Evolutionary conservation across 345 rosid species (phyloP), one percentile per base, ranked within the genome.

Genomic region (Odontarrhena argentea): DNA sequence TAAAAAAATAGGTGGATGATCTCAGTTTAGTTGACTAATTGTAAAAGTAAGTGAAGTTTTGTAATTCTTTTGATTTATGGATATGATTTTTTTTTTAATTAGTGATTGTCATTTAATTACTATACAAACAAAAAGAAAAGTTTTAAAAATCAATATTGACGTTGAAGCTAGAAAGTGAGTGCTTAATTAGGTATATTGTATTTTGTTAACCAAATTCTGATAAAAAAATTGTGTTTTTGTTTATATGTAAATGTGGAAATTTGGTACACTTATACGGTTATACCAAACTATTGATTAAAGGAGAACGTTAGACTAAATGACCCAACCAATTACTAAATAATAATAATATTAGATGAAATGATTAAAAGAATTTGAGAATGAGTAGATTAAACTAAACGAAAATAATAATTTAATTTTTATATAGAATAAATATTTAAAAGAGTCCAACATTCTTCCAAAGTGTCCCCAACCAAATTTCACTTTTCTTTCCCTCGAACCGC

Each of bases 401-500:
- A 51, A 36, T 30, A 60, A 55, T 11, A 37, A 38, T 3, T 49
- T 12, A 28, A 26, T 14, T 41, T 41, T 30, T 40, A 55, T 38
- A 49, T 40, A 58, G 13, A 13, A 11, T 28, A 49, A 25, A 54
- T 46, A 46, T 13, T 36, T 38, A 51, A 58, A 74, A 18, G 35
- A 67, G 73, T 53, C 69, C 73, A 74, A 74, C 69, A 74, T 74
- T 67, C 77, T 49, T 67, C 69, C n/a, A 0, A 67, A 60, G 59
- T 74, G 69, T 74, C 77, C 72, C 77, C 69, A 61, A 55, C 73
- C 41, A 60, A 60, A 14, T 18, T 60, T 67, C 41, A 53, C 77
- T 74, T 74, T 67, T 60, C 10, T 60, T 74, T 45, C 77, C 68
- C 73, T 74, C 77, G 77, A 67, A 74, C 77, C 73, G 69, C 77